Evolutionary conservation across 2,329 filamentous ascomycete genomes (phyloP).

Genomic region (Zalaria obscura): DNA sequence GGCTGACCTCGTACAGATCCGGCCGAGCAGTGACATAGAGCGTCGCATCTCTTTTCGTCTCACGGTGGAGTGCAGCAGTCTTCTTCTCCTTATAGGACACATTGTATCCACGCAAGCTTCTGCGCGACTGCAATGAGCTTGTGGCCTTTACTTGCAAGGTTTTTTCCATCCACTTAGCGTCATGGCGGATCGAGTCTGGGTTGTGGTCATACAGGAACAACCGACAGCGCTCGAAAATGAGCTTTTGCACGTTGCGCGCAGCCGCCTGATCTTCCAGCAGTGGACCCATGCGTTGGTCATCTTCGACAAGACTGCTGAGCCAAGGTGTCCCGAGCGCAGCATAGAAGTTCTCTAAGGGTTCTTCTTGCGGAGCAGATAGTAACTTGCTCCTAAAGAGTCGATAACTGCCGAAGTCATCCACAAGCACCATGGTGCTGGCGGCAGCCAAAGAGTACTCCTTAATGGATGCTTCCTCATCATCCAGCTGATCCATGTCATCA

Average conservation of each 20-base stretch:
- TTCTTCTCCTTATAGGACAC: conserved; percentile 60
- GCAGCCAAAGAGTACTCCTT: conserved; percentile 66
- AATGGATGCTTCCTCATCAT: conserved; percentile 38
- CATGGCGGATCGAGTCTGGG: conserved; percentile 66
- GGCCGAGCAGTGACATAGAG: conserved; percentile 66
- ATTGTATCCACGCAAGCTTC: conserved; percentile 57
- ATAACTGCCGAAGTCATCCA: conserved; percentile 83
- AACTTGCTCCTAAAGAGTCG: conserved; percentile 75
- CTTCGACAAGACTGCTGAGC: conserved; percentile 64
- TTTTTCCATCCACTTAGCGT: conserved; percentile 81
- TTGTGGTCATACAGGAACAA: conserved; percentile 80
- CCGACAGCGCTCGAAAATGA: conserved; percentile 76
- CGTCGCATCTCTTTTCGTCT: conserved; percentile 42
- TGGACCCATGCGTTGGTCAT: conserved; percentile 59
- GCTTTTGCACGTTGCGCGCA: conserved; percentile 58
- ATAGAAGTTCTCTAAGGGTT: conserved; percentile 75
- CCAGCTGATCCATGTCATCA: conserved; percentile 23
- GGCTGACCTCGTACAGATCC: conserved; percentile 86
- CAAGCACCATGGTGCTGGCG: conserved; percentile 58
- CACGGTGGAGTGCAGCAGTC: conserved; percentile 53
- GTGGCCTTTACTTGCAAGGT: conserved; percentile 69
- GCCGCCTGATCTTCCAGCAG: conserved; percentile 50
- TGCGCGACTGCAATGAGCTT: conserved; percentile 60
- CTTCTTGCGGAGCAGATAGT: conserved; percentile 81
- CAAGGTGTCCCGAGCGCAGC: conserved; percentile 61